These are phyloP conservation scores for Echium plantagineum DNA, from an alignment of 257 asterid species.

Conservation along the genomic window DNA sequence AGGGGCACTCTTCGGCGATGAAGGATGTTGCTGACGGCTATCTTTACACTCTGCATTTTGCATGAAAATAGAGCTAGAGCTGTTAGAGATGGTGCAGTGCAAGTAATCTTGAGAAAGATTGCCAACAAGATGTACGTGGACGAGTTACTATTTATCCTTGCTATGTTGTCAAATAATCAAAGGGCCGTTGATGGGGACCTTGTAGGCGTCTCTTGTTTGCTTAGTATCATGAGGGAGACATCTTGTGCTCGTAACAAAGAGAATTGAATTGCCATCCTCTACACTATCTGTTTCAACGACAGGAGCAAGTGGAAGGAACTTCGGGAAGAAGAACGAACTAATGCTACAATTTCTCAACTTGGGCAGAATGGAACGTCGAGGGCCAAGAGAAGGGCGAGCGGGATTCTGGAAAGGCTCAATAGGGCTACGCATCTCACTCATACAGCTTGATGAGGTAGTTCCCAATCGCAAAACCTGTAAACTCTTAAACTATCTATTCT, in stretches of 20 bases:
- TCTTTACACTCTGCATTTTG: slow-evolving; percentile 23
- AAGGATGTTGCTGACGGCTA: slow-evolving; percentile 34
- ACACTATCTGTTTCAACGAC: slow-evolving; percentile 26
- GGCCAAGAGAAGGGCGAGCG: too few relatives aligned
- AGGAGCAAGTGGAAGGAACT: slow-evolving; percentile 23
- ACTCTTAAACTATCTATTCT: slow-evolving; percentile 1
- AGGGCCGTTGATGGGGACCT: slow-evolving; percentile 33
- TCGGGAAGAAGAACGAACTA: slow-evolving; percentile 16
- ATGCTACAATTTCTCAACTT: slow-evolving; percentile 20
- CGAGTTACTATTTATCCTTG: too few relatives aligned
- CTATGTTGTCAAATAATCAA: too few relatives aligned
- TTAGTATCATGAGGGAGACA: slow-evolving; percentile 15
- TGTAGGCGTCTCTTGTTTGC: slow-evolving; percentile 23
- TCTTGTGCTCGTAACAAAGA: slow-evolving; percentile 25
- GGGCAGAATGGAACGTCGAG: slow-evolving; percentile 33
- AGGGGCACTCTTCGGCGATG: slow-evolving; percentile 23
- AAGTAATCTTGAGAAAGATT: too few relatives aligned
- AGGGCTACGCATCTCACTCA: slow-evolving; percentile 14
- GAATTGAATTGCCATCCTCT: slow-evolving; percentile 26
- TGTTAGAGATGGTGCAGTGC: too few relatives aligned
- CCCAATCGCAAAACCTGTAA: slow-evolving; percentile 9
- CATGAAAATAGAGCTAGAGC: too few relatives aligned
- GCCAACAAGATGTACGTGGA: too few relatives aligned
- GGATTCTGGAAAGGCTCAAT: slow-evolving; percentile 28
- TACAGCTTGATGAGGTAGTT: slow-evolving; percentile 17